Percentiles rank a stretch among this genome's conserved stretches.
These are phyloP conservation scores for Stagonosporopsis vannaccii DNA, from an alignment of 2,329 filamentous ascomycete genomes.

Conservation along the genomic window DNA sequence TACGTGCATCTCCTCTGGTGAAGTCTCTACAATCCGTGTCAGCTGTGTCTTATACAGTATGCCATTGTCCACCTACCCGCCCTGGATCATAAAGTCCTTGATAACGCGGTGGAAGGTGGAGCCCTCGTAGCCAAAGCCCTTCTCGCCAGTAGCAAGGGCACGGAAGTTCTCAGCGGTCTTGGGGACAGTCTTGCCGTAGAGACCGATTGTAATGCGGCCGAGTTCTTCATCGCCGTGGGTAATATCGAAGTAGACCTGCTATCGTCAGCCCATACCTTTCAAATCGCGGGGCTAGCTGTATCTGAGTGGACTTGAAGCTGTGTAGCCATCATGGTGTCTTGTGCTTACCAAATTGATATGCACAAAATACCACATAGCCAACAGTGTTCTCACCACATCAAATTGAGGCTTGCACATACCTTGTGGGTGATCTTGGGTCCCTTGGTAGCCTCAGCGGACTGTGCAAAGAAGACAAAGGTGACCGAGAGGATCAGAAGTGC, in stretches of 20 bases:
- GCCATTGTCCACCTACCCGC: conserved; percentile 51
- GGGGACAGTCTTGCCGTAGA: conserved; percentile 87
- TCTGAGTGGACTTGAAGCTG: background rate
- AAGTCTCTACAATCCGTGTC: conserved; percentile 65
- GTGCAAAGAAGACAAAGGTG: conserved; percentile 48
- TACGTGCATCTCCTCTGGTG: conserved; percentile 70
- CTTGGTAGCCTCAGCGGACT: conserved; percentile 54
- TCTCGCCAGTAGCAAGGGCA: conserved; percentile 82
- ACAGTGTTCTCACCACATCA: background rate
- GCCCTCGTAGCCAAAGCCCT: conserved; percentile 83
- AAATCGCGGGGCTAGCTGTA: background rate
- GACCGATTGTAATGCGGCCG: conserved; percentile 79
- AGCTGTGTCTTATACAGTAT: no score
- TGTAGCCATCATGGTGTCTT: background rate
- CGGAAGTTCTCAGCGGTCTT: conserved; percentile 75
- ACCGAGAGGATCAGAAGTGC: conserved; percentile 79
- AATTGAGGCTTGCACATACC: conserved; percentile 53
- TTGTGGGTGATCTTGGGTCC: conserved; percentile 96
- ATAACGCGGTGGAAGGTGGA: conserved; percentile 90
- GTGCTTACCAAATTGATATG: conserved; percentile 4
- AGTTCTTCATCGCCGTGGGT: conserved; percentile 75
- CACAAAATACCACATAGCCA: background rate
- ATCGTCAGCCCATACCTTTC: background rate
- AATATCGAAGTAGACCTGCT: conserved; percentile 81
- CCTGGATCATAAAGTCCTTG: conserved; percentile 91